phyloP scores from a whole-genome alignment of 2,329 filamentous ascomycete genomes.

The Periconia sp. region DNA sequence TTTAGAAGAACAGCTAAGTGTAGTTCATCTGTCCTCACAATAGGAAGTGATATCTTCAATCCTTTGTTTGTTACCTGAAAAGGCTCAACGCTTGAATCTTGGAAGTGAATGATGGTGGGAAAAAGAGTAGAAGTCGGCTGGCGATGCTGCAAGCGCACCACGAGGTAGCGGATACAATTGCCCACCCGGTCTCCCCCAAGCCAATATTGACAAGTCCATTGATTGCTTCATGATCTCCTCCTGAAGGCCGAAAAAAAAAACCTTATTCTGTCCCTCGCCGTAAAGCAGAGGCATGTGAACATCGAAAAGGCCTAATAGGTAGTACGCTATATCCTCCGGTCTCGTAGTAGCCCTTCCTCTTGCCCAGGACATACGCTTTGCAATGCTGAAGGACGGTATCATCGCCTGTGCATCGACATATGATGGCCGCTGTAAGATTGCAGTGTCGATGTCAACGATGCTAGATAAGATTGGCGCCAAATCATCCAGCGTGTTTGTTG shows the following conservation, averaged over 20 bases:
- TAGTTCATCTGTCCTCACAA: no score
- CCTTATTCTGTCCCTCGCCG: constrained; percentile 24
- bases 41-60: neutral
- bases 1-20: no score
- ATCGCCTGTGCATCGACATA: no score
- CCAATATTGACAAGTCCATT: constrained; percentile 10
- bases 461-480: no score
- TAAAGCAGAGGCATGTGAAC: constrained; percentile 30
- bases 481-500: no score
- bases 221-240: constrained; percentile 15
- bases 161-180: neutral
- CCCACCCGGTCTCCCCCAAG: neutral
- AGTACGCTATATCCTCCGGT: constrained; percentile 32
- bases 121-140: no score
- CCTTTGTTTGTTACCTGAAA: neutral
- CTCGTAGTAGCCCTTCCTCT: constrained; percentile 7
- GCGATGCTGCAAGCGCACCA: no score
- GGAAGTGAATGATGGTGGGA: neutral
- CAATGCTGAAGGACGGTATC: constrained; percentile 2
- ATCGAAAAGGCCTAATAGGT: constrained; percentile 27
- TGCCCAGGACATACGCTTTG: constrained; percentile 16
- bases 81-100: neutral
- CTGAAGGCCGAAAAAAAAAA: constrained; percentile 13
- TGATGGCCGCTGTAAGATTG: no score
- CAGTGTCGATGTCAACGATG: no score